Evolutionary conservation across 208 protist species (phyloP).

Genomic region (Wallacemonas sp.): DNA sequence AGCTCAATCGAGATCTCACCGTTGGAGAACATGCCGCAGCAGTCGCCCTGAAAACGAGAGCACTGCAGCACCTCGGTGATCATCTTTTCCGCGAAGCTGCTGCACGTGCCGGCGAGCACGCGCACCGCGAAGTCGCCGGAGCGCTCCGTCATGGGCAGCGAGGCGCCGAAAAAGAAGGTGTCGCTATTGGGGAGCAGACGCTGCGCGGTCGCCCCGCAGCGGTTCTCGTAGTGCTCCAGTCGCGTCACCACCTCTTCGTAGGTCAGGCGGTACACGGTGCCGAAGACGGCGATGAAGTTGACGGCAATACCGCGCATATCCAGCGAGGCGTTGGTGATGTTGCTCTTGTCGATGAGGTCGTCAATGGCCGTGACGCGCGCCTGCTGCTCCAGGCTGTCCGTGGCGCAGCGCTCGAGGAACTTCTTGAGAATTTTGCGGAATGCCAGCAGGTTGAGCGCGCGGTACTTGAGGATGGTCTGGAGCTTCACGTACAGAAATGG

Average conservation of each 20-base stretch:
- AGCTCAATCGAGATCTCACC: slow-evolving; percentile 87
- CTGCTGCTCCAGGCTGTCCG: slow-evolving; percentile 72
- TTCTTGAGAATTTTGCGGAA: slow-evolving; percentile 84
- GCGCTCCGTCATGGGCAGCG: slow-evolving; percentile 60
- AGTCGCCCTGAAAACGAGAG: slow-evolving; percentile 38
- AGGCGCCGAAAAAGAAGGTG: slow-evolving; percentile 81
- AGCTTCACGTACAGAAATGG: slow-evolving; percentile 68
- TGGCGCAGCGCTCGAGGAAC: slow-evolving; percentile 77
- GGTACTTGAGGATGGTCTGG: slow-evolving; percentile 68
- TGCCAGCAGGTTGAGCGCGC: slow-evolving; percentile 66
- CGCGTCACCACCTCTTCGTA: slow-evolving; percentile 59
- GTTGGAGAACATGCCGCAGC: slow-evolving; percentile 79
- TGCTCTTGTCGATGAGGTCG: slow-evolving; percentile 46
- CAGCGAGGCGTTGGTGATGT: slow-evolving; percentile 51
- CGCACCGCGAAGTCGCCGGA: slow-evolving; percentile 68
- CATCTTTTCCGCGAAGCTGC: slow-evolving; percentile 72
- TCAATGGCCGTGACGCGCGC: slow-evolving; percentile 51
- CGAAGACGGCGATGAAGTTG: slow-evolving; percentile 74
- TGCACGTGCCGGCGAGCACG: slow-evolving; percentile 69
- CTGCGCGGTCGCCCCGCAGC: slow-evolving; percentile 47
- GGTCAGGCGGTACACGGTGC: slow-evolving; percentile 66
- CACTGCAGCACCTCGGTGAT: slow-evolving; percentile 81
- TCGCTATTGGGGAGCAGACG: slow-evolving; percentile 76
- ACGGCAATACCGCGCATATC: slow-evolving; percentile 63
- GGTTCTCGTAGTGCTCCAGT: slow-evolving; percentile 52